phyloP scores from a whole-genome alignment of 306 rosid genomes.

The Dryas drummondii region DNA sequence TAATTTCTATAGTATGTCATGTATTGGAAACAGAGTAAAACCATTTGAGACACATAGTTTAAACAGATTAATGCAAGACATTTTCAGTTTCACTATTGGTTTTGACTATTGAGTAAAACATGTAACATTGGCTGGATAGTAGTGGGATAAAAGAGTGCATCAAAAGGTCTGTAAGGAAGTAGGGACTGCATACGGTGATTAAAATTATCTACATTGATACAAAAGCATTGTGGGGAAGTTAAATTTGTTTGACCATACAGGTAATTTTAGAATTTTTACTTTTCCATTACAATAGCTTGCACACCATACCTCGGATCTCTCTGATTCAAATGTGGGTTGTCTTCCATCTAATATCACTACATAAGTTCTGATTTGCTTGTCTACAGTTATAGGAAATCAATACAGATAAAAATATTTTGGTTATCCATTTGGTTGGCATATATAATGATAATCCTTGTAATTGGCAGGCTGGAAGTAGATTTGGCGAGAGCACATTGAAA shows the following conservation, averaged over 20 bases:
- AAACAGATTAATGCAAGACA: too few species aligned
- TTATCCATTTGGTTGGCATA: conserved; percentile 13
- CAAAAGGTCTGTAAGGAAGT: background rate
- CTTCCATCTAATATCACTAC: background rate
- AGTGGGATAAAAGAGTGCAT: background rate
- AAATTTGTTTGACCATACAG: too few species aligned
- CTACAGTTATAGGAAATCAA: background rate
- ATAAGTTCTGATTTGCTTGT: background rate
- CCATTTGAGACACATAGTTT: too few species aligned
- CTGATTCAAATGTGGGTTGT: background rate
- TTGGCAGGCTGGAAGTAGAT: conserved; percentile 85
- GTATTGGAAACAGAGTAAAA: too few species aligned
- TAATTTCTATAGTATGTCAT: too few species aligned
- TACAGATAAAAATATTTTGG: background rate
- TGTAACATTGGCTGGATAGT: too few species aligned
- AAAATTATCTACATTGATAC: too few species aligned
- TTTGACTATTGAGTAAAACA: too few species aligned
- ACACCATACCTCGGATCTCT: background rate
- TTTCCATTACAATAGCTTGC: too few species aligned
- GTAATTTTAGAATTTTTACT: too few species aligned
- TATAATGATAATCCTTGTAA: conserved; percentile 12
- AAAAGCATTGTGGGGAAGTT: too few species aligned
- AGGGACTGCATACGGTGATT: background rate
- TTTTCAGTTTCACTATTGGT: too few species aligned
- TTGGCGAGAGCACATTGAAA: conserved; percentile 96